Base-by-base conservation (phyloP, 176 grass and related monocot species). In the Coix lacrymajobi region DNA sequence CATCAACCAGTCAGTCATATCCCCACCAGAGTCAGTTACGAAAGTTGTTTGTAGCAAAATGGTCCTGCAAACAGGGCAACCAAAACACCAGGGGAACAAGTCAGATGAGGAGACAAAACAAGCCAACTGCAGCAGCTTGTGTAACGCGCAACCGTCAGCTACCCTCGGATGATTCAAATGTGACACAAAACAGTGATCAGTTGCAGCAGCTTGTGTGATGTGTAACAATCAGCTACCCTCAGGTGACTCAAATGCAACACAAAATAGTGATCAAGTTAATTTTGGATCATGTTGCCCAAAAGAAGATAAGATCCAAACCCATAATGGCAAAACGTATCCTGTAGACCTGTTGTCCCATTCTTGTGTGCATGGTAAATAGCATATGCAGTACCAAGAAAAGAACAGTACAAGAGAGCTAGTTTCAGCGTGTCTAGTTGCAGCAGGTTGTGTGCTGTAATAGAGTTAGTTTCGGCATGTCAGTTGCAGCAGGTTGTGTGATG, bases 51-150 rank as follows among this genome's bases (percentile, higher is more conserved):
- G 24, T 29, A 29, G 62, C 16, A 3, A 19, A 61, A 79, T 22
- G 39, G 43, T 79, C 52, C 83, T 85, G 66, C 74, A 71, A 76
- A 62, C 14, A 85, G 20, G 36, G 13, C 38, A 85, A 71, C 38
- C 34, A 32, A 57, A 77, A 67, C 61, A 57, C 5, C 65, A 39
- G 24, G 24, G 67, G 30, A 43, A 33, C 7, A 60, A 46, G 43
- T 75, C 54, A 75, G 81, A 65, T 75, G 30, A 66, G 14, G 41
- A 2, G 29, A n/a, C 6, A 38, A 26, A 68, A 65, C 24, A 73
- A 48, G 70, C 4, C 32, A 66, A 3, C 20, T 20, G 43, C 12
- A 52, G 69, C 9, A 66, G 14, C 6, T 20, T 68, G 17, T 43
- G 6, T 2, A 11, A 16, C 61, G 17, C 45, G 52, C 69, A 74